These are phyloP conservation scores for Anacardium occidentale DNA, from an alignment of 345 rosid species.

Conservation along the genomic window DNA sequence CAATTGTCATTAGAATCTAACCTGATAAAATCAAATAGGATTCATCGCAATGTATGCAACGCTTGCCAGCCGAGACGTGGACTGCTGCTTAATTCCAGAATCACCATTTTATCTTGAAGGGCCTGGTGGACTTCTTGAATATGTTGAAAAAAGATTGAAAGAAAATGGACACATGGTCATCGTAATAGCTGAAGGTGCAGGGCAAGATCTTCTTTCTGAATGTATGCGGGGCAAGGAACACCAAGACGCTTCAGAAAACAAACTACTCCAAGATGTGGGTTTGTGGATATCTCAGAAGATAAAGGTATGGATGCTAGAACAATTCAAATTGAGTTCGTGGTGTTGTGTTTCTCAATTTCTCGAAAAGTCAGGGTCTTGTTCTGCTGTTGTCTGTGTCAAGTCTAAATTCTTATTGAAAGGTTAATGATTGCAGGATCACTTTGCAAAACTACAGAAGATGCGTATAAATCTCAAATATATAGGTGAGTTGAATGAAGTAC, in stretches of 20 bases:
- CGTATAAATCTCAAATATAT: constrained; percentile 60
- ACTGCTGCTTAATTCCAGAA: constrained; percentile 64
- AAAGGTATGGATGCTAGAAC: constrained; percentile 30
- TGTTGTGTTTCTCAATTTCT: neutral
- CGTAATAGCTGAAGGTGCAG: constrained; percentile 70
- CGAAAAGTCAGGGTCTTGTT: too few relatives aligned
- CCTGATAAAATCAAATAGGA: constrained; percentile 29
- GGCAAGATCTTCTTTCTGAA: constrained; percentile 54
- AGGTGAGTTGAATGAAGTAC: constrained; percentile 28
- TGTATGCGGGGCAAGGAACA: constrained; percentile 16
- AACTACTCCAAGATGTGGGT: constrained; percentile 49
- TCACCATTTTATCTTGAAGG: constrained; percentile 72
- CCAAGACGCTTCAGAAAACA: constrained; percentile 59
- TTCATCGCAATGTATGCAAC: constrained; percentile 69
- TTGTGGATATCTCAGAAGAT: constrained; percentile 55
- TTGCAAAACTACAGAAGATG: constrained; percentile 40
- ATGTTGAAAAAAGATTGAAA: constrained; percentile 40
- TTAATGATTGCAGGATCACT: constrained; percentile 43
- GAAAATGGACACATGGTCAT: constrained; percentile 63
- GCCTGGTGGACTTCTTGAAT: constrained; percentile 54
- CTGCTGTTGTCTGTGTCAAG: too few relatives aligned
- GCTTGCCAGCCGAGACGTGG: constrained; percentile 63
- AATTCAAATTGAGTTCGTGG: neutral
- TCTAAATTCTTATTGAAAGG: too few relatives aligned
- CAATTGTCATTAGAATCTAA: neutral